A percentile compares a stretch with the other conserved stretches of the same genome.
These are phyloP conservation scores for Kernera saxatilis DNA, from an alignment of 345 rosid genomes.

Conservation along the genomic window DNA sequence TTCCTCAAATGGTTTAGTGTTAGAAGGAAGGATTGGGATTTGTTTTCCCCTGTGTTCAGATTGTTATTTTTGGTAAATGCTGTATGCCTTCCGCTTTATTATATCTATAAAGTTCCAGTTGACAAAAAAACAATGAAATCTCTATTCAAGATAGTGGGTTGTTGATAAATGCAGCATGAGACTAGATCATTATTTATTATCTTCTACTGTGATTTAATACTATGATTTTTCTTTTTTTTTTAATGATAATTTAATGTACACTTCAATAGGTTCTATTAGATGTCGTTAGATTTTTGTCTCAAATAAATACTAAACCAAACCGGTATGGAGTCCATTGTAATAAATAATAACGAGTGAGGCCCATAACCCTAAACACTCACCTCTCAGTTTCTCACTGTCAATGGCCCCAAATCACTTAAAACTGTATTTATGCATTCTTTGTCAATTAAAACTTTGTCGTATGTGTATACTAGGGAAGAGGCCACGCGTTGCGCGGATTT, in stretches of 20 bases:
- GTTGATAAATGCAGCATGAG: constrained; percentile 3
- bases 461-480: too few relatives aligned
- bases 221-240: not conserved
- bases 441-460: not conserved
- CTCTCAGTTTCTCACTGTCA: constrained; percentile 11
- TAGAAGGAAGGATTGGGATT: too few relatives aligned
- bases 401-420: not conserved
- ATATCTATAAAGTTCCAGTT: not conserved
- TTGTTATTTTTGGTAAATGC: too few relatives aligned
- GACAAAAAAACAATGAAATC: not conserved
- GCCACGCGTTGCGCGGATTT: too few relatives aligned
- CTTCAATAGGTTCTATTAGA: not conserved
- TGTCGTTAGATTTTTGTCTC: not conserved
- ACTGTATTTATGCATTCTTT: not conserved
- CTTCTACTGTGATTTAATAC: not conserved
- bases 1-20: too few relatives aligned
- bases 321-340: not conserved
- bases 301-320: not conserved
- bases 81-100: too few relatives aligned
- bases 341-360: not conserved
- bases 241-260: not conserved
- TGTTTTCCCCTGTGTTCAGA: too few relatives aligned
- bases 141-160: not conserved
- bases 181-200: not conserved
- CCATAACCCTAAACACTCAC: constrained; percentile 10